Evolutionary conservation across 1,284 basidiomycete genomes (phyloP).

Genomic region (Vanrija sp.): DNA sequence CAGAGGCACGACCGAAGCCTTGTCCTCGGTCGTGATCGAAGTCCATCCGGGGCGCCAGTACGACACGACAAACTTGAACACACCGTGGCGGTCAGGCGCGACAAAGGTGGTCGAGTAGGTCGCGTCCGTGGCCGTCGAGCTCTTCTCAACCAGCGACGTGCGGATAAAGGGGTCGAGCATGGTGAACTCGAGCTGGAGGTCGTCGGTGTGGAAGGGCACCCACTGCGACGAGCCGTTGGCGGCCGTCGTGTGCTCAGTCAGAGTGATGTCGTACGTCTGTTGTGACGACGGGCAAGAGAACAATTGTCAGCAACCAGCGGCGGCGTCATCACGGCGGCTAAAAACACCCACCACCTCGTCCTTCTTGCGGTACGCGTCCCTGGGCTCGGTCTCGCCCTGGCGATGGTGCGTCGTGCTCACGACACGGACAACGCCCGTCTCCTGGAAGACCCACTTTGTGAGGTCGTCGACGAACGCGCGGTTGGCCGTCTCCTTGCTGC

Average conservation of each 20-base stretch:
- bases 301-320: no score
- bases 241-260: conserved; percentile 38
- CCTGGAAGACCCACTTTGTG: conserved; percentile 86
- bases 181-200: conserved; percentile 90
- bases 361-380: conserved; percentile 76
- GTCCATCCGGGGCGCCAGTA: conserved; percentile 81
- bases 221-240: conserved; percentile 51
- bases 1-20: conserved; percentile 84
- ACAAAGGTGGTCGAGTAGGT: conserved; percentile 75
- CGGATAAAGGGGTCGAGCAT: conserved; percentile 97
- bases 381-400: conserved; percentile 56
- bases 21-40: conserved; percentile 67
- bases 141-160: conserved; percentile 59
- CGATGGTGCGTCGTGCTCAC: conserved; percentile 70
- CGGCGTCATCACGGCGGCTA: neutral
- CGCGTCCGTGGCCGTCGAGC: conserved; percentile 14
- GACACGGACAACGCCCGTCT: conserved; percentile 74
- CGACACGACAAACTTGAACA: conserved; percentile 91
- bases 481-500: conserved; percentile 63
- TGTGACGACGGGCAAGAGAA: conserved; percentile 10
- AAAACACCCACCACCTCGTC: conserved; percentile 66
- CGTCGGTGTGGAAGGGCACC: conserved; percentile 65
- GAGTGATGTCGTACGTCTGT: conserved; percentile 67
- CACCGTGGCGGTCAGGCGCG: conserved; percentile 90
- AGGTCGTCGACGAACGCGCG: conserved; percentile 68